Conservation (phyloP, 345 rosid species). For the Viola odorata region DNA sequence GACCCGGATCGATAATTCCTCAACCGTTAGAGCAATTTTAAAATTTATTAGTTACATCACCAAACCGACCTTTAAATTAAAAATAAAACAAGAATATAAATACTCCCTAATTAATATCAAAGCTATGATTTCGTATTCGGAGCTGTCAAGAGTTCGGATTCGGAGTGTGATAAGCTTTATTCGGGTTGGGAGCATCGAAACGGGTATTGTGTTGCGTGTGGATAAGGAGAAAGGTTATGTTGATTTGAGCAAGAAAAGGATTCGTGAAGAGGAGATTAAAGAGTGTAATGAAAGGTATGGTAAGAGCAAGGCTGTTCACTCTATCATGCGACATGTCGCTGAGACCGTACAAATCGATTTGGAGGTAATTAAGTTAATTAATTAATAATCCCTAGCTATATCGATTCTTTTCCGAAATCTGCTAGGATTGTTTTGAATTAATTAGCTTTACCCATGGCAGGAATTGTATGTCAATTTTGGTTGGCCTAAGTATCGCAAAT, state of each 20-base stretch:
- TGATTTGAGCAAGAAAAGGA: constrained; percentile 91
- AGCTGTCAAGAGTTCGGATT: constrained; percentile 97
- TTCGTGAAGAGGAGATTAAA: constrained; percentile 88
- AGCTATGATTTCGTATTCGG: constrained; percentile 95
- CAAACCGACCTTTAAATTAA: no score
- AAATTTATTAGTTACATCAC: no score
- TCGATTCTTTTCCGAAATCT: no score
- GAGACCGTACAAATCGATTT: constrained; percentile 84
- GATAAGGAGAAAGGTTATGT: constrained; percentile 96
- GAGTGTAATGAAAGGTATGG: constrained; percentile 93
- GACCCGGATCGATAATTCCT: no score
- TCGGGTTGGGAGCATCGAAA: constrained; percentile 93
- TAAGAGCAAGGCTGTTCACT: constrained; percentile 98
- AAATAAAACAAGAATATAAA: no score
- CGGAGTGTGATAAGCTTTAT: constrained; percentile 91
- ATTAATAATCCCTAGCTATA: neutral
- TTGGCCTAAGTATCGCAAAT: constrained; percentile 90
- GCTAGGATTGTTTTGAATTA: no score
- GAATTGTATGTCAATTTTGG: constrained; percentile 77
- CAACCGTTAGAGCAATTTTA: no score
- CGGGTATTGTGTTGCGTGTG: constrained; percentile 95
- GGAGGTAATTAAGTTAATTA: no score
- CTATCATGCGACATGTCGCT: constrained; percentile 96
- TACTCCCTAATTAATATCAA: no score
- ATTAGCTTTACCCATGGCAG: constrained; percentile 42